phyloP scores from a whole-genome alignment of 768 basidiomycete species.

The Rhodotorula diobovata region DNA sequence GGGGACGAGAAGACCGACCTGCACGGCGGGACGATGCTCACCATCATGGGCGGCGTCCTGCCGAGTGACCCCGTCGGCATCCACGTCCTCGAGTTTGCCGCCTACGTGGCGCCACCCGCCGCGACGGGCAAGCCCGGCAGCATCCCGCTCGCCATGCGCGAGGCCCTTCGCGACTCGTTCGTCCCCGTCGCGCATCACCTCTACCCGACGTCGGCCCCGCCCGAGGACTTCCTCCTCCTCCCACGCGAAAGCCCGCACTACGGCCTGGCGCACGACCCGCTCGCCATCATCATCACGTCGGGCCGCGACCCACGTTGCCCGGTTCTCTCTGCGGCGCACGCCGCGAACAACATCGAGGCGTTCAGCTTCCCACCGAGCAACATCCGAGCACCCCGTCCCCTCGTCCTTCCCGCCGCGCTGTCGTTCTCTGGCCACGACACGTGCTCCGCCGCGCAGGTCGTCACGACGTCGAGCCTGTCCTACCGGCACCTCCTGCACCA shows the following conservation, averaged over 20 bases:
- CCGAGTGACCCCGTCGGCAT: conserved; percentile 58
- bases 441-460: conserved; percentile 11
- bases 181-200: conserved; percentile 47
- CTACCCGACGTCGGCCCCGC: conserved; percentile 58
- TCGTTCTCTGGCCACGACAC: conserved; percentile 33
- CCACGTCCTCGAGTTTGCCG: conserved; percentile 64
- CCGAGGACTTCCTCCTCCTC: conserved; percentile 76
- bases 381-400: conserved; percentile 38
- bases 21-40: conserved; percentile 59
- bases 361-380: conserved; percentile 67
- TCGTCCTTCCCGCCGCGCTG: conserved; percentile 33
- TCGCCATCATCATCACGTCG: conserved; percentile 61
- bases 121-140: conserved; percentile 14
- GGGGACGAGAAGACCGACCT: conserved; percentile 8
- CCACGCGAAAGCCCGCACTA: conserved; percentile 68
- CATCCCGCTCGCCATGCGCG: conserved; percentile 49
- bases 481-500: conserved; percentile 32
- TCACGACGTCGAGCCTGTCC: conserved; percentile 5
- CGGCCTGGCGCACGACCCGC: conserved; percentile 62
- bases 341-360: conserved; percentile 57
- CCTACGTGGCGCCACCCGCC: conserved; percentile 44
- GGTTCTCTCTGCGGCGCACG: conserved; percentile 44
- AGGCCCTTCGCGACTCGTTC: conserved; percentile 62
- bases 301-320: conserved; percentile 51
- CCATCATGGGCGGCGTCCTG: conserved; percentile 72